Evolutionary conservation across 2,329 filamentous ascomycete genomes (phyloP), one percentile per base, ranked within the genome.

Genomic region (Ophiognomonia clavigignenti-juglandacearum): DNA sequence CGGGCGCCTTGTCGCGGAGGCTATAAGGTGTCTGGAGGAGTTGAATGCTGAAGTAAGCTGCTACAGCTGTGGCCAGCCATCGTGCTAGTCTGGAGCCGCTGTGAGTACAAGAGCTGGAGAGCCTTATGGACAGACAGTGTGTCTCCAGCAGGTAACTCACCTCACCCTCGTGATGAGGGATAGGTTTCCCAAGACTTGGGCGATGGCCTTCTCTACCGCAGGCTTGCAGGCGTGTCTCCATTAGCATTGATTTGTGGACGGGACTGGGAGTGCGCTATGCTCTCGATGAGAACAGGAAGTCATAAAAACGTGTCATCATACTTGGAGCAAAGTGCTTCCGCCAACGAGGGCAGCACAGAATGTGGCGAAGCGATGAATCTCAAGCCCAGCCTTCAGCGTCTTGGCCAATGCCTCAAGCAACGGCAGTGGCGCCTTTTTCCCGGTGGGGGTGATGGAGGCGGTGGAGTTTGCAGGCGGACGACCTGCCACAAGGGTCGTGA

Each of bases 281-380:
- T n/a, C n/a, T n/a, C n/a, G n/a, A n/a, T n/a, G n/a, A n/a, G n/a
- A n/a, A n/a, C n/a, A n/a, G n/a, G n/a, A n/a, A n/a, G n/a, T n/a
- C n/a, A n/a, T n/a, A n/a, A 22, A 1, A 19, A 6, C 14, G 22
- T 18, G 8, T 18, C 20, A 8, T 57, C 70, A 56, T 65, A 77
- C 79, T 69, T 82, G 72, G n/a, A 83, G 59, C n/a, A 83, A 59
- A 20, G 78, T 80, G 53, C 74, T 76, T 32, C 80, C 79, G 27
- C 80, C 81, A 32, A 79, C 74, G 9, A 84, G 63, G 6, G 72
- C 67, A 7, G 79, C 80, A 59, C 80, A 84, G 58, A 84, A 84
- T 4, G 78, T 70, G 36, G 81, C 78, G 56, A 84, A 84, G 8
- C 79, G 70, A 50, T 74, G 73, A 46, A 67, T 64, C 37, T 78